Evolutionary conservation across 2,329 filamentous ascomycete genomes (phyloP), one percentile per base, ranked within the genome.

Genomic region (Didymosphaeria variabile): DNA sequence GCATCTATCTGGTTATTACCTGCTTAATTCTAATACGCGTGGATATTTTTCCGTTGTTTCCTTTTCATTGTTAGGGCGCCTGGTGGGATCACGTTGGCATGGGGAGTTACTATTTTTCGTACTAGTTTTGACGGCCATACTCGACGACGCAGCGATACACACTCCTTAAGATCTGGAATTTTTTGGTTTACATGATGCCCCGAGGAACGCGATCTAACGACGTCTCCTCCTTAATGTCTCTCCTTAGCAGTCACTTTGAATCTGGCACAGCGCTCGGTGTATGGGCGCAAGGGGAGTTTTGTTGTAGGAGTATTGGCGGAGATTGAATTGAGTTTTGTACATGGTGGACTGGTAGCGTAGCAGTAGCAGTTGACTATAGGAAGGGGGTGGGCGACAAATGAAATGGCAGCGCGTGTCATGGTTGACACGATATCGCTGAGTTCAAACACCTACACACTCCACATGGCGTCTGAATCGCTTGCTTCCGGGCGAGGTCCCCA

Each of bases 101-200:
- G 29, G 47, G 47, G 45, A 17, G 36, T 58, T 47, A 23, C 7
- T 19, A 34, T 19, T 51, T 51, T 57, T 21, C 26, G 29, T 12
- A 53, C 6, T 9, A 34, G 47, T n/a, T 49, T 38, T 38, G 31
- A 50, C 32, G 45, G 45, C 36, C 36, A 38, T 3, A 56, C 29
- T 56, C 46, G 49, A 49, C 45, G 42, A 49, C 40, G 29, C 32
- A 46, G 36, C 50, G 50, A 40, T 23, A 52, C 50, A 52, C 50
- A 55, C 52, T 55, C 52, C 52, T 55, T 55, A 32, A 55, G 52
- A 55, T 55, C 52, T 55, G 52, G 52, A 9, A 45, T 45, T 40
- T 40, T 53, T 23, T 29, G 52, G 52, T 55, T 52, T 50, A 50
- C 47, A 21, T 50, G 34, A 50, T 52, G 49, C 23, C 49, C 49